phyloP scores from a whole-genome alignment of 2,329 filamentous ascomycete genomes.

The Albifimbria verrucaria region DNA sequence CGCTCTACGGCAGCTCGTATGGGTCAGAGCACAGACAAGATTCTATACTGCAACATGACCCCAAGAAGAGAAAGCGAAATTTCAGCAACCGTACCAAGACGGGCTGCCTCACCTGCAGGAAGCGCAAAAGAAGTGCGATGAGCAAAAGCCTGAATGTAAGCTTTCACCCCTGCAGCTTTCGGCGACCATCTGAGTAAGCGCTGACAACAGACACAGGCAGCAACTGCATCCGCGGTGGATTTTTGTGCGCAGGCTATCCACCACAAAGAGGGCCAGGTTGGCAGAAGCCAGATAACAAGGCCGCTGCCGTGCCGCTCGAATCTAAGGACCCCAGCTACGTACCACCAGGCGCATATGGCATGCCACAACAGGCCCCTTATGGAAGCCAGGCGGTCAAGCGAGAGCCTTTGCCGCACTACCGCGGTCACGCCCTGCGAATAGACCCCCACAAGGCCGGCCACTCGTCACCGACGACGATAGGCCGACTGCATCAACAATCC shows the following conservation, averaged over 20 bases:
- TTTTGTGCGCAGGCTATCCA: constrained; percentile 88
- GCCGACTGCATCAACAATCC: constrained; percentile 55
- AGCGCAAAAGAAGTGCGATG: constrained; percentile 98
- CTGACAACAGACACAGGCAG: constrained; percentile 53
- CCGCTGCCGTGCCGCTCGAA: constrained; percentile 70
- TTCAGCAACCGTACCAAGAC: constrained; percentile 97
- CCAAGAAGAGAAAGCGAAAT: constrained; percentile 70
- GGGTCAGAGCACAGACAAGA: constrained; percentile 47
- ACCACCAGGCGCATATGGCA: constrained; percentile 59
- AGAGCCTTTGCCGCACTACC: constrained; percentile 57
- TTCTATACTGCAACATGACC: constrained; percentile 52
- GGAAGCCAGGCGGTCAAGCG: constrained; percentile 43
- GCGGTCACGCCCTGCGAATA: constrained; percentile 59
- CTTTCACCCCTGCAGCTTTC: constrained; percentile 13
- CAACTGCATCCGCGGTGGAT: constrained; percentile 88
- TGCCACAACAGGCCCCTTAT: constrained; percentile 46
- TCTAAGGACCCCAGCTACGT: constrained; percentile 72
- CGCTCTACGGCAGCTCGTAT: constrained; percentile 39
- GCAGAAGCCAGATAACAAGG: constrained; percentile 72
- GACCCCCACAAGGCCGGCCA: constrained; percentile 59
- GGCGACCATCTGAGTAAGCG: not conserved
- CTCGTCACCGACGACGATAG: constrained; percentile 56
- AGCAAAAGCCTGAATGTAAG: constrained; percentile 88
- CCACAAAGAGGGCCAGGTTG: constrained; percentile 69
- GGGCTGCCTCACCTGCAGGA: constrained; percentile 86